Base-by-base conservation (phyloP, 2,329 filamentous ascomycete genomes). In the Sporothrix schenckii region DNA sequence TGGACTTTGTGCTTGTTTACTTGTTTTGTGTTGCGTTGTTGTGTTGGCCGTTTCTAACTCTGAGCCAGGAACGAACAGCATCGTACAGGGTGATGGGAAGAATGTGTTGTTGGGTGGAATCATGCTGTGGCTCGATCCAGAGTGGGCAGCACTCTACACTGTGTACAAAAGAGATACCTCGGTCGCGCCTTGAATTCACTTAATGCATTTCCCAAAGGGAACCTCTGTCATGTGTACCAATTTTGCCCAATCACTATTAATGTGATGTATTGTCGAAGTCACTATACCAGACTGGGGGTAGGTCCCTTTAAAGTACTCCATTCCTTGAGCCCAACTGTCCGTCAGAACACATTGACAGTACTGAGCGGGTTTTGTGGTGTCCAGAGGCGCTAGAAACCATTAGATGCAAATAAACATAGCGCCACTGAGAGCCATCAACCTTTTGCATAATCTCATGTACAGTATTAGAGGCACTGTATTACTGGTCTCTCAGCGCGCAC, bases 291-390 rank as follows among this genome's bases (percentile, higher is more conserved):
- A 58, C 16, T 4, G 21, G 10, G 56, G 1, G n/a, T 4, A 66
- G 14, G 61, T 66, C 9, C 19, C 27, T 50, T 41, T 34, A 16
- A 39, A 14, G 47, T 39, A 39, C 63, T 66, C 27, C 63, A 27
- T 41, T 7, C 39, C 10, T 27, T 2, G 2, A 21, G 21, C n/a
- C 30, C 24, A 30, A 34, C 16, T 16, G 7, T 11, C 10, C 13
- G 19, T 52, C 63, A 34, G 61, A 66, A 66, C 63, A 66, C 63
- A 47, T 66, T 66, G 63, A 66, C 9, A 13, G 47, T 9, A 27
- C 16, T 66, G 61, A 66, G 47, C 52, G 61, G 47, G 9, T 21
- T 21, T 44, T 47, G 10, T 34, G 61, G 41, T 50, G 1, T 21
- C 61, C 44, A 24, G 30, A 19, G 41, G 39, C 21, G 60, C n/a